Evolutionary conservation across 768 basidiomycete species (phyloP), one percentile per base, ranked within the genome.

Genomic region (Porphyrellus cyaneotinctus): DNA sequence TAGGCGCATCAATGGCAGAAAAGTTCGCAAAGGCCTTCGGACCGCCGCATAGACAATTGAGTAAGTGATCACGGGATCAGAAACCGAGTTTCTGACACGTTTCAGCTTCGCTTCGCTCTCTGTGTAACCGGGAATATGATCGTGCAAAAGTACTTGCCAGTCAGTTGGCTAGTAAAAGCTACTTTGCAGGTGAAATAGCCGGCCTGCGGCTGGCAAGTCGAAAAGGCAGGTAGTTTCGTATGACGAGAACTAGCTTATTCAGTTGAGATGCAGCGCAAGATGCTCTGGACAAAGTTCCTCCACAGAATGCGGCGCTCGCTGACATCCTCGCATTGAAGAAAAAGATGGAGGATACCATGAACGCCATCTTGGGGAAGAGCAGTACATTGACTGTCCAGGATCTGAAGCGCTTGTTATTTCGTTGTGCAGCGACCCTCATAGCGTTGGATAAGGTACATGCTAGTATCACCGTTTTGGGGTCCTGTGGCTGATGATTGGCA

Each of bases 1-100:
- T 99, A 45, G 95, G 95, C 4, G 90, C 94, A 15, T 90, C 93
- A 15, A 72, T 95, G 33, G 95, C 95, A 6, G 79, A 95, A 64
- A 83, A 86, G 37, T 93, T 87, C 69, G 91, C 85, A 4, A 91
- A 87, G 64, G 80, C 83, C 2, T 85, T 92, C 52, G 87, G 90
- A 1, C 83, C 85, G 5, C 79, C 84, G 39, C 84, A 91, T 57
- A 77, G 89, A 30, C 87, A 88, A 59, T 71, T 88, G 28, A 78
- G 93, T 95, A 61, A 43, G 84, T 66, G n/a, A 30, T 41, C 4
- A 31, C 24, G 8, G 30, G 9, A 20, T 33, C 44, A 36, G 41
- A 22, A 17, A 20, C 15, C 24, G 3, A 15, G 36, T 51, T 32
- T 33, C 54, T 46, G 50, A 54, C 11, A n/a, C 47, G 15, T 44